Evolutionary conservation across 192 early-diverging fungal genomes (phyloP), one percentile per base, ranked within the genome.

Genomic region (Backusella parvicylindrica): DNA sequence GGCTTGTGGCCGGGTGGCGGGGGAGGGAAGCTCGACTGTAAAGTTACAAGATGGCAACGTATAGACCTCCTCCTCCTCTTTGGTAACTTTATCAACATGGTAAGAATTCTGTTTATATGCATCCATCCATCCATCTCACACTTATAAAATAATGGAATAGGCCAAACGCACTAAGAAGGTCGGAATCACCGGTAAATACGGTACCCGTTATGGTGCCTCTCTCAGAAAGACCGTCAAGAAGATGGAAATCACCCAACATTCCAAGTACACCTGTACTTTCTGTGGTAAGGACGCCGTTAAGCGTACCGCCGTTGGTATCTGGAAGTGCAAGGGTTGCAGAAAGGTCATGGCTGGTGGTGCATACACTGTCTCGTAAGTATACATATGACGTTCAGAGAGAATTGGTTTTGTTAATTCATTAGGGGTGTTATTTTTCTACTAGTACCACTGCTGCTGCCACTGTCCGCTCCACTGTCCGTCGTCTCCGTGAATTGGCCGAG

Each of bases 101-200:
- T 73, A 73, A 73, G 37, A 13, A 11, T 13, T 13, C 33, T 31
- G 21, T 21, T 38, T 38, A 18, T 66, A 71, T 56, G 49, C 41
- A 71, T 71, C 70, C 70, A 71, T 71, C 70, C 70, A 78, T 78
- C 70, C 71, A 73, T 81, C 67, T 60, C 77, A 38, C 50, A 63
- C 43, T 60, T 28, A 50, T 70, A n/a, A 50, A 13, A 65, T 18
- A 50, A 16, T 37, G 13, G 15, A 36, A 31, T 43, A 86, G 93
- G 93, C 92, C 83, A 98, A 97, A 88, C 92, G 97, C 88, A 98
- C 97, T 75, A 95, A 92, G 89, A 98, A 99, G 92, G 81, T 97
- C 85, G 98, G 98, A 89, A 94, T 99, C 87, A 93, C 92, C 90
- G 98, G 98, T 84, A 99, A 99, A 88, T 99, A 99, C 94, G 98